Evolutionary conservation across 768 basidiomycete genomes (phyloP).

Genomic region (Mycena galopus): DNA sequence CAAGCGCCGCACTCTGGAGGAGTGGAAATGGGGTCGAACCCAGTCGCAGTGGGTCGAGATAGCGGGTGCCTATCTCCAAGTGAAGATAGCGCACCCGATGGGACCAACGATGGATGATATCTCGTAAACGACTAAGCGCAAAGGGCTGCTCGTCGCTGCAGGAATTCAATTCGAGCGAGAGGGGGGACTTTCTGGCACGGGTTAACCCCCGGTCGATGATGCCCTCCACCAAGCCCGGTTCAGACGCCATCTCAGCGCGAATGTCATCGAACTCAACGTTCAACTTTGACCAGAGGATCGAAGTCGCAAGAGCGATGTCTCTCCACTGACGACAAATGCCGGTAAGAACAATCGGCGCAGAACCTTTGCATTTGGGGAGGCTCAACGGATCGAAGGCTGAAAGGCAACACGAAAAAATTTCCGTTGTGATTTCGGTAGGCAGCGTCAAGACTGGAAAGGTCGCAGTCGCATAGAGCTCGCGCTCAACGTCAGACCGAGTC

Average conservation of each 20-base stretch:
- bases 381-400: too few relatives aligned
- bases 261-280: background rate
- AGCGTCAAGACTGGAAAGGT: too few relatives aligned
- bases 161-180: background rate
- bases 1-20: background rate
- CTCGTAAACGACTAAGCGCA: background rate
- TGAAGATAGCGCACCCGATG: background rate
- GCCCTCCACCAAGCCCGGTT: background rate
- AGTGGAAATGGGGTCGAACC: background rate
- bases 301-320: too few relatives aligned
- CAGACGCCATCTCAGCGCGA: background rate
- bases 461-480: too few relatives aligned
- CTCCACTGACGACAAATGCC: too few relatives aligned
- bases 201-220: background rate
- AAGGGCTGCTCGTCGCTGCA: background rate
- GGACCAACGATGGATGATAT: conserved; percentile 1
- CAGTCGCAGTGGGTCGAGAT: background rate
- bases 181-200: background rate
- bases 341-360: too few relatives aligned
- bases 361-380: too few relatives aligned
- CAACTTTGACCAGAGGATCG: conserved; percentile 2
- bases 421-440: too few relatives aligned
- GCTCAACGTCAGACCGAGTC: too few relatives aligned
- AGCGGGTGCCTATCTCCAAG: background rate
- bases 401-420: too few relatives aligned